Percentiles rank a stretch among this genome's conserved stretches.
These are phyloP conservation scores for Talaromyces amestolkiae DNA, from an alignment of 2,329 filamentous ascomycete species.

Conservation along the genomic window DNA sequence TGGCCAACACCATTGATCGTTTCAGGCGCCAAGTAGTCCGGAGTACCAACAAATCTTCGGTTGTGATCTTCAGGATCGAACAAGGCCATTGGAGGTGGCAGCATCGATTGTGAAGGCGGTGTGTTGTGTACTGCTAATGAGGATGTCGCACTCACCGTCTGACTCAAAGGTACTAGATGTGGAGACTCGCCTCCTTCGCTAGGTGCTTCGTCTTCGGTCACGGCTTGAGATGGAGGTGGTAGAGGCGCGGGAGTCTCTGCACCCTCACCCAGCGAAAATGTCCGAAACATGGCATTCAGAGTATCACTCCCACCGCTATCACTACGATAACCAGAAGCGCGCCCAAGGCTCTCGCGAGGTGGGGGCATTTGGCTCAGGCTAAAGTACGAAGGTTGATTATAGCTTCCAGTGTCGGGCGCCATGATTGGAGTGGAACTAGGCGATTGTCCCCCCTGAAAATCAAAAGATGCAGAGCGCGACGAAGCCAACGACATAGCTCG, in stretches of 20 bases:
- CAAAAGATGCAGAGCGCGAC: constrained; percentile 89
- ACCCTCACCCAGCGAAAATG: constrained; percentile 69
- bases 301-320: constrained; percentile 90
- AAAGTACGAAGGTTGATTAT: constrained; percentile 92
- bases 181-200: constrained; percentile 72
- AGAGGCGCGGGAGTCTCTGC: constrained; percentile 45
- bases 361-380: constrained; percentile 57
- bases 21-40: constrained; percentile 94
- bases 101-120: constrained; percentile 65
- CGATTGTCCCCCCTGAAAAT: constrained; percentile 76
- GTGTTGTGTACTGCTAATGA: constrained; percentile 33
- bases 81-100: constrained; percentile 88
- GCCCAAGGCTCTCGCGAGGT: constrained; percentile 61
- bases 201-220: constrained; percentile 67
- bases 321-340: constrained; percentile 78
- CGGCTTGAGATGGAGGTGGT: constrained; percentile 20
- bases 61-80: constrained; percentile 95
- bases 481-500: constrained; percentile 81
- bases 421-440: constrained; percentile 83
- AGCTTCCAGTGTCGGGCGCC: constrained; percentile 68
- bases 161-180: constrained; percentile 68
- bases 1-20: constrained; percentile 94
- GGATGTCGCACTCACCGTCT: constrained; percentile 50
- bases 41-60: constrained; percentile 90
- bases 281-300: constrained; percentile 75